Percentiles rank a stretch among this genome's conserved stretches.
Evolutionary conservation across 1,284 basidiomycete genomes (phyloP).

Genomic region (Gymnopus androsaceus): DNA sequence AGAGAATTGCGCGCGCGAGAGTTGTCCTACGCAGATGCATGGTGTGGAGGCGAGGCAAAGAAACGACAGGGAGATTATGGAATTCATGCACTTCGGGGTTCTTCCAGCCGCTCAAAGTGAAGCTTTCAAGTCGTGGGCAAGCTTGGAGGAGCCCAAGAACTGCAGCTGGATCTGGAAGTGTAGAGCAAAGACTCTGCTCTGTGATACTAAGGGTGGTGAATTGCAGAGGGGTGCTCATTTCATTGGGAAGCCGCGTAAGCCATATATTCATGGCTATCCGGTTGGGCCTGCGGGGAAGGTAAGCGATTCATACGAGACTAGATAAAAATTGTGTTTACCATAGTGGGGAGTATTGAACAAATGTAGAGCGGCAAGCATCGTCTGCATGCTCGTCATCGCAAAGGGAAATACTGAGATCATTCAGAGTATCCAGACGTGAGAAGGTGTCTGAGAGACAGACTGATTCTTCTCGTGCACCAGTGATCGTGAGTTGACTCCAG

Average conservation of each 20-base stretch:
- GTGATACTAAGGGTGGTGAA: constrained; percentile 58
- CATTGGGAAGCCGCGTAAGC: constrained; percentile 46
- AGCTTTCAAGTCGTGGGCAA: constrained; percentile 58
- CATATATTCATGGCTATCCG: constrained; percentile 45
- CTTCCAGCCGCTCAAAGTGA: constrained; percentile 58
- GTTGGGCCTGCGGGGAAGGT: too few relatives aligned
- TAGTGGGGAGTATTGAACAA: constrained; percentile 30
- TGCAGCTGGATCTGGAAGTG: constrained; percentile 43
- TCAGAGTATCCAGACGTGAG: constrained; percentile 11
- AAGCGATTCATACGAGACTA: too few relatives aligned
- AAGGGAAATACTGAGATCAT: constrained; percentile 13
- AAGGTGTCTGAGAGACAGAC: constrained; percentile 19
- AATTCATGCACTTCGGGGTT: constrained; percentile 39
- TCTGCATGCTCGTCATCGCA: constrained; percentile 27
- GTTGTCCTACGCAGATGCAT: constrained; percentile 60
- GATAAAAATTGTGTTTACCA: too few relatives aligned
- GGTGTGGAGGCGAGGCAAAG: constrained; percentile 54
- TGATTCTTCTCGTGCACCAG: constrained; percentile 34
- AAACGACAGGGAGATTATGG: constrained; percentile 40
- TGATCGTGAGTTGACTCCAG: constrained; percentile 53
- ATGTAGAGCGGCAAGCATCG: constrained; percentile 32
- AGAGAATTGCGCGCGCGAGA: constrained; percentile 62
- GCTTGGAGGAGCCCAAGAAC: constrained; percentile 60
- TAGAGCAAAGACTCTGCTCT: constrained; percentile 43
- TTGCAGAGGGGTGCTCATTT: constrained; percentile 46